Evolutionary conservation across 768 basidiomycete species (phyloP), one percentile per base, ranked within the genome.

Genomic region (Clitopilus hobsonii): DNA sequence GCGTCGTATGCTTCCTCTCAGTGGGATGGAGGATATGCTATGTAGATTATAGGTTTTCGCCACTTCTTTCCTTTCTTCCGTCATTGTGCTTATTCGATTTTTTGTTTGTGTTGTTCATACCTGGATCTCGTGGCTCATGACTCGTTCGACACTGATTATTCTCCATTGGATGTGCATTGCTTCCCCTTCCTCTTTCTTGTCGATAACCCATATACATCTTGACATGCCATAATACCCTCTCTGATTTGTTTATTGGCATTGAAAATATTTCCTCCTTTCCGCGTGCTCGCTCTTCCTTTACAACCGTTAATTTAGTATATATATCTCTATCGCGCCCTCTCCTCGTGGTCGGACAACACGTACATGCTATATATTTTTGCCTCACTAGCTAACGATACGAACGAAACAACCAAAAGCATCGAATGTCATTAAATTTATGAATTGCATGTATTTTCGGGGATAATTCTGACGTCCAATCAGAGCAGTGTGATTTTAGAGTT

Each of bases 271-370:
- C 10, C 41, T 45, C 18, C 18, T 45, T 45, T n/a, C n/a, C n/a
- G n/a, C n/a, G n/a, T n/a, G n/a, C n/a, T n/a, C n/a, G n/a, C n/a
- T n/a, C n/a, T n/a, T n/a, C n/a, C n/a, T n/a, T n/a, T n/a, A n/a
- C n/a, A n/a, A n/a, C n/a, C n/a, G n/a, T n/a, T 45, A 45, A 45
- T 45, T 45, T 45, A 45, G 41, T 45, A 45, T 45, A 45, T 32
- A 32, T 45, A 45, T 45, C 16, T 45, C 16, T 45, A 45, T 45
- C 16, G 13, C 32, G 32, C 32, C 38, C 22, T 23, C 22, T 32
- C 30, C 30, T 32, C 16, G 30, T 32, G 41, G 41, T 45, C 41
- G 22, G 41, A 45, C 41, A 45, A 45, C 41, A 45, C 41, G 41
- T 45, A 45, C 41, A 45, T 23, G 16, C 41, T 45, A 45, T 23